A percentile compares a stretch with the other conserved stretches of the same genome.
These are phyloP conservation scores for Solanum ossicruentum DNA, from an alignment of 257 asterid species.

Conservation along the genomic window DNA sequence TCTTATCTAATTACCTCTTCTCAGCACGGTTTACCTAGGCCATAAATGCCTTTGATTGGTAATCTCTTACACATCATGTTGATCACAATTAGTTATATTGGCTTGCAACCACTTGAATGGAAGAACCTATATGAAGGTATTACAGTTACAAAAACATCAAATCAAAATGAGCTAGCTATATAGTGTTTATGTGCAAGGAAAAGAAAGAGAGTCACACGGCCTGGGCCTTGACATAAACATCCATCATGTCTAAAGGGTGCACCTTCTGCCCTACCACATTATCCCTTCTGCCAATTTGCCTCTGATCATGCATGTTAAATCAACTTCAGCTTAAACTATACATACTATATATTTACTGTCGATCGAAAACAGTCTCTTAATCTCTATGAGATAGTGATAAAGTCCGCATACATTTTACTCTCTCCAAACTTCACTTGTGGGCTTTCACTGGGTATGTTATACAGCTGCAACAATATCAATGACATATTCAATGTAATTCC, in stretches of 20 bases:
- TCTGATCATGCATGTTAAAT: background rate
- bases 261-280: background rate
- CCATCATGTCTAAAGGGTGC: constrained; percentile 1
- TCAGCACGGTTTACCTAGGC: background rate
- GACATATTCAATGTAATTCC: background rate
- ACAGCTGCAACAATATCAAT: background rate
- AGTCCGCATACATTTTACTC: no score
- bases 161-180: background rate
- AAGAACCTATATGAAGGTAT: background rate
- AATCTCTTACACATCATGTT: background rate
- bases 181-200: background rate
- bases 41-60: background rate
- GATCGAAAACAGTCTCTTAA: no score
- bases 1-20: background rate
- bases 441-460: no score
- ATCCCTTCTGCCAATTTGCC: background rate
- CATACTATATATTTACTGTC: background rate
- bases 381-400: no score
- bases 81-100: background rate
- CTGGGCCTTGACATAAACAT: background rate
- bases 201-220: background rate
- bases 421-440: no score
- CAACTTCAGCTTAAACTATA: background rate
- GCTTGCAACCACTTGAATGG: background rate
- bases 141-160: background rate